These are phyloP conservation scores for Solanum chiquidenum DNA, from an alignment of 257 asterid species.

Conservation along the genomic window DNA sequence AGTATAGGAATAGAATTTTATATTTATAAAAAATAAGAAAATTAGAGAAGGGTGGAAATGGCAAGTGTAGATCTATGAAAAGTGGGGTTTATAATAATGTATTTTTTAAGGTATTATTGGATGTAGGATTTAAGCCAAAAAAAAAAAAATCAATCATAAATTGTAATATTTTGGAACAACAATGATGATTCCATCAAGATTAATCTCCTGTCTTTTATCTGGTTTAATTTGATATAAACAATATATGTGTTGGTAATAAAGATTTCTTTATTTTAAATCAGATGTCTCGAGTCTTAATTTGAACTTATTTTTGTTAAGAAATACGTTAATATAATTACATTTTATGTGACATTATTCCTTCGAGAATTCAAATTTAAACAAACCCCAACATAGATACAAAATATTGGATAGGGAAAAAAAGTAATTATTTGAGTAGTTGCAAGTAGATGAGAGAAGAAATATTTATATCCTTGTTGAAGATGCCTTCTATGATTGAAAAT, in stretches of 20 bases:
- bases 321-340: neutral
- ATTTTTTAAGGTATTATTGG: constrained; percentile 1
- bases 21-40: constrained; percentile 5
- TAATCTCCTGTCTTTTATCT: neutral
- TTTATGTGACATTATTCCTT: rapidly evolving
- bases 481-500: constrained; percentile 20
- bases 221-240: neutral
- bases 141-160: neutral
- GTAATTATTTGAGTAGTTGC: neutral
- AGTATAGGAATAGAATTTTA: constrained; percentile 28
- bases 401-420: neutral
- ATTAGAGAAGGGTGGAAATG: neutral
- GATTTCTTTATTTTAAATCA: rapidly evolving
- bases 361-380: rapidly evolving
- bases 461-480: constrained; percentile 5
- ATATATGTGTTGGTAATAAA: neutral
- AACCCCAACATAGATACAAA: neutral
- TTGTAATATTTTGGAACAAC: constrained; percentile 25
- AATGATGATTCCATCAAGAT: constrained; percentile 29
- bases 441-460: constrained; percentile 8
- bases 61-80: constrained; percentile 41
- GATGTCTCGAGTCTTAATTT: neutral
- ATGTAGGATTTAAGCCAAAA: neutral
- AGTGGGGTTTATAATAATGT: constrained; percentile 31
- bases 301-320: neutral